Percentiles rank a stretch among this genome's conserved stretches.
These are phyloP conservation scores for Penicillium sp. DNA, from an alignment of 2,329 filamentous ascomycete genomes.

Conservation along the genomic window DNA sequence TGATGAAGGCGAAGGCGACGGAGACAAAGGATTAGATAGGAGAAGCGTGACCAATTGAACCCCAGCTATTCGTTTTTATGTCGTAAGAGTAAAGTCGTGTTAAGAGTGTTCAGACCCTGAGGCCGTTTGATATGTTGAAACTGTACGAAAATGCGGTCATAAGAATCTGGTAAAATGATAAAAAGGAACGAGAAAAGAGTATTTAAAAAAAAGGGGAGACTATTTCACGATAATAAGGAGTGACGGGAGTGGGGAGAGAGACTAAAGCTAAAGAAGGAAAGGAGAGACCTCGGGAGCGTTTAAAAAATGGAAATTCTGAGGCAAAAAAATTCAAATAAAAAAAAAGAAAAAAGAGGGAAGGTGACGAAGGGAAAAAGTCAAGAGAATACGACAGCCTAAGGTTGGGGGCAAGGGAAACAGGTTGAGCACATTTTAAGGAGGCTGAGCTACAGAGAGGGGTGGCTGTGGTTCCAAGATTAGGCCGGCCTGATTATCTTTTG, in stretches of 20 bases:
- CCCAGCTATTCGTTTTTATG: neutral
- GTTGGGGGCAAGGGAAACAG: neutral
- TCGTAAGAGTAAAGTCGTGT: slow-evolving; percentile 4
- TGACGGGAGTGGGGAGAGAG: slow-evolving; percentile 23
- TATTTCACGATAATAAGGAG: slow-evolving; percentile 24
- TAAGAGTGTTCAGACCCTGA: neutral
- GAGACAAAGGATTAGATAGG: neutral
- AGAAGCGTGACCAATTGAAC: neutral
- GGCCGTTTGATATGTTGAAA: neutral
- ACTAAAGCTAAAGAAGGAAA: slow-evolving; percentile 21
- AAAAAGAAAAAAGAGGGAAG: neutral
- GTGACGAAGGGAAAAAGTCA: slow-evolving; percentile 15
- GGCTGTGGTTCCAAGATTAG: slow-evolving; percentile 2
- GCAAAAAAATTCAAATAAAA: slow-evolving; percentile 25
- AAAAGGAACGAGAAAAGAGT: neutral
- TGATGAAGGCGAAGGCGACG: slow-evolving; percentile 38
- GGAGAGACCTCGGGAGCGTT: slow-evolving; percentile 9
- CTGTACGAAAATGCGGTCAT: neutral
- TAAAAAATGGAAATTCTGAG: slow-evolving; percentile 19
- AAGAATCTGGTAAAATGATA: neutral
- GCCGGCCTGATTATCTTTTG: neutral
- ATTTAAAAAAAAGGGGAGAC: slow-evolving; percentile 13
- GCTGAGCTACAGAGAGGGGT: slow-evolving; percentile 5
- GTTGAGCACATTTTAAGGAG: slow-evolving; percentile 8
- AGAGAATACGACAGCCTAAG: neutral